phyloP scores from a whole-genome alignment of 345 rosid genomes.

The Alliaria petiolata region DNA sequence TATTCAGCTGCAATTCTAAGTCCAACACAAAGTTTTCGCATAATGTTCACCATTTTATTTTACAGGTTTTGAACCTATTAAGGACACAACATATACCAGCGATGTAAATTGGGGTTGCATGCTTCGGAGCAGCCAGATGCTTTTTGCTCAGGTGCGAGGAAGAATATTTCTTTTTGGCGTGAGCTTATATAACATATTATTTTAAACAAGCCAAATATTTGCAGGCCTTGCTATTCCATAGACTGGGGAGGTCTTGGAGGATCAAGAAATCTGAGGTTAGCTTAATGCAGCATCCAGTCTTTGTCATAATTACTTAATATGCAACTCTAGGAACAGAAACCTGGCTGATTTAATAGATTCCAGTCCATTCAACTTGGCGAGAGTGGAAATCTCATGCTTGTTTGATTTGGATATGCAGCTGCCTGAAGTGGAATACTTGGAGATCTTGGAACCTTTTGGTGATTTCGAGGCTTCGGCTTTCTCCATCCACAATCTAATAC shows the following conservation, averaged over 20 bases:
- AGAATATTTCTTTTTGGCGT: not conserved
- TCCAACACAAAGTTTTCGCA: not conserved
- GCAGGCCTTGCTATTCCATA: slow-evolving; percentile 84
- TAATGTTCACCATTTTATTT: slow-evolving; percentile 8
- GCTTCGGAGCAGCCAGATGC: slow-evolving; percentile 99
- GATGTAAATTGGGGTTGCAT: slow-evolving; percentile 97
- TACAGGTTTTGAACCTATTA: slow-evolving; percentile 77
- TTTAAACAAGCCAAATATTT: not conserved
- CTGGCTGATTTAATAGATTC: not conserved
- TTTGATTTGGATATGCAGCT: slow-evolving; percentile 50
- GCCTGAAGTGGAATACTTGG: slow-evolving; percentile 55
- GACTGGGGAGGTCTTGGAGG: slow-evolving; percentile 91
- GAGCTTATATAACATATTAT: not conserved
- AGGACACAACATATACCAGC: slow-evolving; percentile 56
- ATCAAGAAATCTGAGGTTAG: slow-evolving; percentile 50
- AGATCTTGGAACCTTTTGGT: slow-evolving; percentile 73
- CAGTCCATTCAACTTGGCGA: not conserved
- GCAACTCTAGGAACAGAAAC: not conserved
- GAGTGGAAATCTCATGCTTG: slow-evolving; percentile 1
- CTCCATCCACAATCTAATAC: slow-evolving; percentile 85
- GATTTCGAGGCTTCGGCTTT: slow-evolving; percentile 65
- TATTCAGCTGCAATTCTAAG: not conserved
- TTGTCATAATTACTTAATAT: not conserved
- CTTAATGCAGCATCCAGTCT: not conserved
- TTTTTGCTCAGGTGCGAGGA: slow-evolving; percentile 68